These are phyloP conservation scores for Paraglomus brasilianum DNA, from an alignment of 192 early-diverging fungal genomes.

Conservation along the genomic window DNA sequence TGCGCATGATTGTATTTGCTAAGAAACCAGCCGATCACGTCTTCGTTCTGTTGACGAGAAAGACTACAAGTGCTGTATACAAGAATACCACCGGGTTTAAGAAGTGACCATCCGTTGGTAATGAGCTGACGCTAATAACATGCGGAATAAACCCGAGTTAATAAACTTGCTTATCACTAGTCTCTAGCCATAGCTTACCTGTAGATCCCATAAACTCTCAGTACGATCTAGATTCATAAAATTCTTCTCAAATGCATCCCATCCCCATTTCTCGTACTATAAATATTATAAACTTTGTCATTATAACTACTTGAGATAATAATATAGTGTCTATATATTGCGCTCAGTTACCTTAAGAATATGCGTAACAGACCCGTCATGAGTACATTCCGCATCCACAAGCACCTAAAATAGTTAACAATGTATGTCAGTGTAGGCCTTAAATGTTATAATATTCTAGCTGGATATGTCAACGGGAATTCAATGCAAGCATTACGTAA, in stretches of 20 bases:
- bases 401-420: constrained; percentile 38
- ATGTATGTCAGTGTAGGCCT: no score
- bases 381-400: constrained; percentile 75
- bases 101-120: constrained; percentile 72
- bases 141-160: constrained; percentile 2
- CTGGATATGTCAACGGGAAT: background rate
- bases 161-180: background rate
- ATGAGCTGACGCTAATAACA: constrained; percentile 59
- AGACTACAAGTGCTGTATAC: constrained; percentile 89
- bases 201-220: constrained; percentile 59
- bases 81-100: constrained; percentile 72
- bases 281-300: background rate
- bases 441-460: background rate
- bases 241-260: constrained; percentile 77
- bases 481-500: no score
- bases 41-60: constrained; percentile 81
- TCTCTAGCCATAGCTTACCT: constrained; percentile 41
- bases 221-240: constrained; percentile 66
- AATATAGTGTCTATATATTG: background rate
- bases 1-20: constrained; percentile 39
- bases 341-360: constrained; percentile 54
- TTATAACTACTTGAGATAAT: background rate
- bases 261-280: constrained; percentile 75
- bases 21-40: constrained; percentile 80
- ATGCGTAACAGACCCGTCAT: constrained; percentile 87